A percentile compares a stretch with the other conserved stretches of the same genome.
Conservation (phyloP, 768 basidiomycete species). For the Ramaria sp. region DNA sequence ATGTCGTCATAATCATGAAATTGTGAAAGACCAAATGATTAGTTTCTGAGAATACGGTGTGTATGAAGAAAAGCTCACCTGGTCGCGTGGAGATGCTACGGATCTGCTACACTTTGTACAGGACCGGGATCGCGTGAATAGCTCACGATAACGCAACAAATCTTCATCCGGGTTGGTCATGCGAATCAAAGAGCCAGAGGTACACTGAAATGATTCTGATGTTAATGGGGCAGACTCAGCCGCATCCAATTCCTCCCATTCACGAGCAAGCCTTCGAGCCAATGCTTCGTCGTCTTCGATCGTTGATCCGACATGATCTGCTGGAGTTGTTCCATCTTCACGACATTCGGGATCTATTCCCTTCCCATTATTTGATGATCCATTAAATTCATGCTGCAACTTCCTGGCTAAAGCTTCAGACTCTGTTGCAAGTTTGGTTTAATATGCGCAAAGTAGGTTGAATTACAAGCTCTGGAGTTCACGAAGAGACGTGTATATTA, state of each 20-base stretch:
- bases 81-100: slow-evolving; percentile 30
- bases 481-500: no score
- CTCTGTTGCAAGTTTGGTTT: no score
- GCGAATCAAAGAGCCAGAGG: neutral
- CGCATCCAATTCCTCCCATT: no score
- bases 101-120: slow-evolving; percentile 28
- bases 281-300: neutral
- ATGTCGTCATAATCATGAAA: no score
- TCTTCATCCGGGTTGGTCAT: slow-evolving; percentile 20
- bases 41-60: no score
- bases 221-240: neutral
- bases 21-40: no score
- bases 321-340: neutral
- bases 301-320: neutral
- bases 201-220: neutral
- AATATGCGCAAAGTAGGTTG: no score
- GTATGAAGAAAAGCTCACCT: slow-evolving; percentile 23
- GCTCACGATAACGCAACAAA: slow-evolving; percentile 22
- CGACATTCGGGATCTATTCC: slow-evolving; percentile 32
- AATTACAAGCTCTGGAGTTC: no score
- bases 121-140: slow-evolving; percentile 26
- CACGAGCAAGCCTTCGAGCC: neutral
- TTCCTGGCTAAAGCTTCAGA: slow-evolving; percentile 27
- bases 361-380: slow-evolving; percentile 29
- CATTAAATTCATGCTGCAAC: slow-evolving; percentile 25